Evolutionary conservation across 352 stramenopile genomes (phyloP).

Genomic region (Globisporangium parvum): DNA sequence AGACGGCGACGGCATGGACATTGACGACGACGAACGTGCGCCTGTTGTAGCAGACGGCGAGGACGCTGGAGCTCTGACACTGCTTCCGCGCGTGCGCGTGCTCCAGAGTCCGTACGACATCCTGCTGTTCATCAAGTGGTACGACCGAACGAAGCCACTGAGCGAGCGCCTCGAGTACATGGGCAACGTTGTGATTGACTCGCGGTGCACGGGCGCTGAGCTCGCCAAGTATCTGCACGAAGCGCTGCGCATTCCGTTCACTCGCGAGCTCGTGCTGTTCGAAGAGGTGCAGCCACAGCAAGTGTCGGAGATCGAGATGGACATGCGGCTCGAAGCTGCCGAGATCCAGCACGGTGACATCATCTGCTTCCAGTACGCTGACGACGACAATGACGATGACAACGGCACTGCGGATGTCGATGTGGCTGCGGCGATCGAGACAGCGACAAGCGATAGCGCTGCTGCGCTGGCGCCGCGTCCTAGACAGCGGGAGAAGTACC

Average conservation of each 20-base stretch:
- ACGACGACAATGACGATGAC: constrained; percentile 22
- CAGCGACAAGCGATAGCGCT: constrained; percentile 20
- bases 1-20: constrained; percentile 2
- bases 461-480: constrained; percentile 5
- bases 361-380: constrained; percentile 66
- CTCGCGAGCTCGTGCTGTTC: constrained; percentile 56
- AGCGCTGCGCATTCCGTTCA: constrained; percentile 39
- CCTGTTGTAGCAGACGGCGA: constrained; percentile 5
- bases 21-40: constrained; percentile 1
- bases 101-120: constrained; percentile 41
- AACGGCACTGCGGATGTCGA: neutral
- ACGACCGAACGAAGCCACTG: constrained; percentile 56
- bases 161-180: constrained; percentile 69
- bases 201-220: constrained; percentile 46
- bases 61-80: constrained; percentile 6
- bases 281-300: constrained; percentile 70
- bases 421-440: constrained; percentile 15
- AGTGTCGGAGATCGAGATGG: constrained; percentile 52
- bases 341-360: constrained; percentile 86
- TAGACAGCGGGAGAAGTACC: constrained; percentile 36
- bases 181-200: constrained; percentile 71
- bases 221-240: constrained; percentile 46
- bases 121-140: constrained; percentile 83
- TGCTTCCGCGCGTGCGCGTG: constrained; percentile 8
- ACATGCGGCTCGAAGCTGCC: constrained; percentile 28